A percentile compares a stretch with the other conserved stretches of the same genome.
phyloP scores from a whole-genome alignment of 1,284 basidiomycete species.

The Porodaedalea pini region DNA sequence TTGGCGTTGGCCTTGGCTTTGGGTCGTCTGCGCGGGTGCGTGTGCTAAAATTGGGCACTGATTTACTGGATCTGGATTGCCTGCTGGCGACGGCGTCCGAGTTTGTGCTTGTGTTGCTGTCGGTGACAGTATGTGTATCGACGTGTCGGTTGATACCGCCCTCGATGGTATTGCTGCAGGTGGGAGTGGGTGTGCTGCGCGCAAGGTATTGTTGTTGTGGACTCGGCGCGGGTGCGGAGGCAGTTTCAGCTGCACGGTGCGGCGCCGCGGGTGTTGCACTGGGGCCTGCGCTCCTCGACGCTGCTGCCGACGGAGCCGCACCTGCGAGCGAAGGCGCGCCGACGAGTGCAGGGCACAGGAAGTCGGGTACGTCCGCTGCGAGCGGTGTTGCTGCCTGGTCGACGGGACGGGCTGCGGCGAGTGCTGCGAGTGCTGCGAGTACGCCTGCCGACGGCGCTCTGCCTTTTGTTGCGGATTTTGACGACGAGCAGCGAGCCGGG shows the following conservation, averaged over 20 bases:
- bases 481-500: not conserved
- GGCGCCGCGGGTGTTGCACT: not conserved
- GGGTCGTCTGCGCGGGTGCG: not conserved
- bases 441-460: constrained; percentile 4
- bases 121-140: too few relatives aligned
- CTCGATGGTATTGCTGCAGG: too few relatives aligned
- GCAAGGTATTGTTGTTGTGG: too few relatives aligned
- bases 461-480: not conserved
- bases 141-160: too few relatives aligned
- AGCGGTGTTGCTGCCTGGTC: not conserved
- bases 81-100: too few relatives aligned
- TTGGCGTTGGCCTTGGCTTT: not conserved
- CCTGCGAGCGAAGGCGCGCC: not conserved
- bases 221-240: too few relatives aligned
- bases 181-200: too few relatives aligned
- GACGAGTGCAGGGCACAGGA: constrained; percentile 16
- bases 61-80: too few relatives aligned
- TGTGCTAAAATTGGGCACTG: too few relatives aligned
- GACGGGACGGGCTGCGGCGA: not conserved
- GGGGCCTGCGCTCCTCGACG: not conserved
- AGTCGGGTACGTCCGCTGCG: constrained; percentile 10
- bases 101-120: too few relatives aligned
- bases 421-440: constrained; percentile 13
- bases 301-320: not conserved
- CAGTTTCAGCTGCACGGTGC: too few relatives aligned